A percentile compares a stretch with the other conserved stretches of the same genome.
Evolutionary conservation across 495 filamentous ascomycete species (phyloP).

Genomic region (Trichoderma parareesei): DNA sequence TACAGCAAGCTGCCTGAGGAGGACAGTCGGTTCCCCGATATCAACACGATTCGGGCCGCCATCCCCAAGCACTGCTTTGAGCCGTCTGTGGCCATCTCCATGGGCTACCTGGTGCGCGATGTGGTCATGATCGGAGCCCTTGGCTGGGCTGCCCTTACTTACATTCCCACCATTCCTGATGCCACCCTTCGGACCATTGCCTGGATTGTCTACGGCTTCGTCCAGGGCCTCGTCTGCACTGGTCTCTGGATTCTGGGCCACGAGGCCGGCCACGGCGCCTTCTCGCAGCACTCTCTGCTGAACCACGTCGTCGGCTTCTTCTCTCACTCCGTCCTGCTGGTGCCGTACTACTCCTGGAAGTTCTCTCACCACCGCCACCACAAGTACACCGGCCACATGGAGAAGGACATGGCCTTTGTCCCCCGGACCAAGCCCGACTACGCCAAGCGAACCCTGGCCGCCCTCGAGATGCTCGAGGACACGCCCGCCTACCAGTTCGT

Average conservation of each 20-base stretch:
- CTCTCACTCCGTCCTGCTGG: conserved; percentile 55
- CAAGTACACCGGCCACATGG: conserved; percentile 52
- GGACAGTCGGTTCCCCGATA: conserved; percentile 24
- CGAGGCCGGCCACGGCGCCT: conserved; percentile 66
- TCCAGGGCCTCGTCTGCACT: conserved; percentile 59
- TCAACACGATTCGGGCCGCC: conserved; percentile 59
- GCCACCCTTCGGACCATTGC: conserved; percentile 36
- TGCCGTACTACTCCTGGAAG: conserved; percentile 72
- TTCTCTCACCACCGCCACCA: conserved; percentile 68
- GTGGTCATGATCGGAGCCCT: conserved; percentile 41
- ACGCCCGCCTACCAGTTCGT: conserved; percentile 45
- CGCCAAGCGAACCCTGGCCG: conserved; percentile 27
- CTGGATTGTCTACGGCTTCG: conserved; percentile 53
- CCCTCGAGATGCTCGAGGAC: conserved; percentile 46
- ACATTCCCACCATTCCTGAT: conserved; percentile 41
- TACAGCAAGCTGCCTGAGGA: conserved; percentile 1
- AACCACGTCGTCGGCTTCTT: conserved; percentile 64
- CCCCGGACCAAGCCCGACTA: conserved; percentile 36
- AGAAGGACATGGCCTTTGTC: conserved; percentile 53
- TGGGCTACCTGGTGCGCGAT: conserved; percentile 56
- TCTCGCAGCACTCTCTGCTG: conserved; percentile 51
- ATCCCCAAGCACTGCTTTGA: conserved; percentile 64
- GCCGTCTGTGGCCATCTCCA: conserved; percentile 45
- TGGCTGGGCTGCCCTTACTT: conserved; percentile 47
- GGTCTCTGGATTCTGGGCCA: conserved; percentile 67